These are phyloP conservation scores for Pythium diclinum DNA, from an alignment of 352 stramenopile genomes.

Conservation along the genomic window DNA sequence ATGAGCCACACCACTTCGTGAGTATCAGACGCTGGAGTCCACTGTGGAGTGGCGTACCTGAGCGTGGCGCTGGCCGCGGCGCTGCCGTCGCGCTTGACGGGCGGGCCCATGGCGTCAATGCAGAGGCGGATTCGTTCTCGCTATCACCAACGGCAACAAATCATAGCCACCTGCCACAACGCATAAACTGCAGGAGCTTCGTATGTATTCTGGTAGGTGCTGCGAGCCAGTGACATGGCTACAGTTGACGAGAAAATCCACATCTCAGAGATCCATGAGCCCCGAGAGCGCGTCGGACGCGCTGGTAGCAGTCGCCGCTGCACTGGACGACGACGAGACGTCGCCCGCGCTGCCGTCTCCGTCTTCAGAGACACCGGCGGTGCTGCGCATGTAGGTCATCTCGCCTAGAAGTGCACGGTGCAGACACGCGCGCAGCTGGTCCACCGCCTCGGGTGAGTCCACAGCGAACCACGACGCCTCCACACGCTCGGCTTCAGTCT, in stretches of 20 bases:
- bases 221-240: slow-evolving; percentile 9
- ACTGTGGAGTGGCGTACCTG: slow-evolving; percentile 10
- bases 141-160: slow-evolving; percentile 27
- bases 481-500: not conserved
- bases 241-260: slow-evolving; percentile 6
- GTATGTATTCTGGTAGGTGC: not conserved
- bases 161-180: slow-evolving; percentile 11
- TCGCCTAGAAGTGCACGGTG: slow-evolving; percentile 18
- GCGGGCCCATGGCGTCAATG: slow-evolving; percentile 10
- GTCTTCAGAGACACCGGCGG: not conserved
- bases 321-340: not conserved
- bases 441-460: not conserved
- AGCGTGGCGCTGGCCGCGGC: not conserved
- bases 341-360: not conserved
- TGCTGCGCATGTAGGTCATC: slow-evolving; percentile 5
- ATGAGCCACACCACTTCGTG: not conserved
- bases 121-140: slow-evolving; percentile 17
- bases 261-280: slow-evolving; percentile 10
- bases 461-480: slow-evolving; percentile 20
- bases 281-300: slow-evolving; percentile 10
- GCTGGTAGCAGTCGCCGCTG: not conserved
- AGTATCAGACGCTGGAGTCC: not conserved
- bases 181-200: slow-evolving; percentile 11
- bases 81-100: slow-evolving; percentile 17
- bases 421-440: slow-evolving; percentile 9